Percentiles rank a stretch among this genome's conserved stretches.
Conservation (phyloP, 306 rosid species). For the Senna tora region DNA sequence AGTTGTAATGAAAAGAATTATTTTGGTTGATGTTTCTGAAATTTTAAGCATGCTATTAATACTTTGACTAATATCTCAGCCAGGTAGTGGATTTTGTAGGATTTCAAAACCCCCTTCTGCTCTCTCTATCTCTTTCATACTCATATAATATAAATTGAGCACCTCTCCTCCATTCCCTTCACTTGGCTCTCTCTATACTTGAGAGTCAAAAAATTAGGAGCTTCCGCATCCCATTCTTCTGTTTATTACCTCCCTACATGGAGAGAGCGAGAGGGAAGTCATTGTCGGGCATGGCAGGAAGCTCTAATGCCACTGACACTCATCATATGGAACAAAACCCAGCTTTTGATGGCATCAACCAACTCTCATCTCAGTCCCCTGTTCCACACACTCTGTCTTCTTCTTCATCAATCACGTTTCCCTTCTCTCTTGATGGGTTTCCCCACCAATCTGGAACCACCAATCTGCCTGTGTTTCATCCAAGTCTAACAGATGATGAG, state of each 20-base stretch:
- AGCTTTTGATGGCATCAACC: constrained; percentile 44
- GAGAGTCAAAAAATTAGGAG: constrained; percentile 25
- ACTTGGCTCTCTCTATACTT: neutral
- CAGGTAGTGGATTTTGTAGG: too few species aligned
- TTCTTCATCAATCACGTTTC: constrained; percentile 63
- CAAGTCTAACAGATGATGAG: constrained; percentile 45
- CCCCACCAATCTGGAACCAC: constrained; percentile 44
- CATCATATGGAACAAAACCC: constrained; percentile 51
- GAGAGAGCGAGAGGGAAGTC: constrained; percentile 41
- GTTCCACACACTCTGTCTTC: constrained; percentile 40
- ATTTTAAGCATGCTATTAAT: too few species aligned
- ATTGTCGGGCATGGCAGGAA: neutral
- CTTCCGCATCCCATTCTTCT: constrained; percentile 26
- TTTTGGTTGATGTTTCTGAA: too few species aligned
- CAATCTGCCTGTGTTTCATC: constrained; percentile 38
- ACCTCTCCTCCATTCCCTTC: neutral
- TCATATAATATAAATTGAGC: constrained; percentile 53
- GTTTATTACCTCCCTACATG: neutral
- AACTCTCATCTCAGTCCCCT: constrained; percentile 28
- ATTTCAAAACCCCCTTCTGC: constrained; percentile 12
- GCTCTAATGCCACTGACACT: too few species aligned
- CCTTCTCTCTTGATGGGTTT: constrained; percentile 59
- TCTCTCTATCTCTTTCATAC: constrained; percentile 10
- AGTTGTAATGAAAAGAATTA: too few species aligned
- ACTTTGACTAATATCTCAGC: too few species aligned